Evolutionary conservation across 2,329 filamentous ascomycete genomes (phyloP), one percentile per base, ranked within the genome.

Genomic region (Pyrenophora graminea): DNA sequence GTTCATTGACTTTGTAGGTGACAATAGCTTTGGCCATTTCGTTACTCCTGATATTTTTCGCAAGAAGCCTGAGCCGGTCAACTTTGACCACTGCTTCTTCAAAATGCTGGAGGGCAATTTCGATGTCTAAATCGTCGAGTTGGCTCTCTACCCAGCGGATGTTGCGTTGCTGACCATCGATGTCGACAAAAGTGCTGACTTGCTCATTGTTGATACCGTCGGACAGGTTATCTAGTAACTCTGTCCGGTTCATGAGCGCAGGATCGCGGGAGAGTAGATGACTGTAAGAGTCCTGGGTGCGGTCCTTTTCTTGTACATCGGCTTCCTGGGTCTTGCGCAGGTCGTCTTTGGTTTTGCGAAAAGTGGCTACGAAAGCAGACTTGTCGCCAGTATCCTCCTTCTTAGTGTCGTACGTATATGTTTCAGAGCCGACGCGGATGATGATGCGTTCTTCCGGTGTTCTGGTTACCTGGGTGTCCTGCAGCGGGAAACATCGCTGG

Each of bases 131-230:
- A 67, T 96, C 91, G 68, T 99, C 94, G 72, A 99, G 89, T 74
- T 97, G 91, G 45, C 86, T 85, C 71, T 99, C 94, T 0, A 99
- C 91, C 91, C 91, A 97, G 45, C 93, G 89, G 39, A 99, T 82
- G 69, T 94, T 97, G 70, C 97, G 91, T 72, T 97, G 92, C 66
- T 96, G 96, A 41, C 94, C 94, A 66, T 97, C 94, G 12, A 96
- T 90, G 64, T 99, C 94, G 61, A 99, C 92, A 48, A 96, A 83
- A 76, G 96, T 88, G 55, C 80, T 84, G 15, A 77, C 77, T 33
- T 79, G 77, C 70, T 95, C 90, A 68, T 91, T 91, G 63, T 88
- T 85, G 56, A 87, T 85, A 1, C 68, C 73, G 4, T 74, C 73
- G 4, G 90, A 91, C 8, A 91, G 75, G 6, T 85, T 88, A 67